phyloP scores from a whole-genome alignment of 345 rosid genomes.

The Barbarea vulgaris region DNA sequence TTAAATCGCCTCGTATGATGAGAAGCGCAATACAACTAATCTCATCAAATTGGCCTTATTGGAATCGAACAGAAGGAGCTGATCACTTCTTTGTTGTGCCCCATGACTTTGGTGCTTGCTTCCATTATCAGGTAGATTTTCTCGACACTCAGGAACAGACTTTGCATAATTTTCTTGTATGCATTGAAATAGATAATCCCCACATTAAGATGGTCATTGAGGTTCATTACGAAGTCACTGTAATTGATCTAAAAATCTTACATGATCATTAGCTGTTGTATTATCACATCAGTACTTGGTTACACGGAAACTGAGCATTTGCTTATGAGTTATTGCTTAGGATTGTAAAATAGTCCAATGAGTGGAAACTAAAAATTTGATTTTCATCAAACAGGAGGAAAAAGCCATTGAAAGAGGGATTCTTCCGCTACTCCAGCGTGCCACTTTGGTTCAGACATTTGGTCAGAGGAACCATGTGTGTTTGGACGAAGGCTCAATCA shows the following conservation, averaged over 20 bases:
- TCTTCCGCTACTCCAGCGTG: constrained; percentile 73
- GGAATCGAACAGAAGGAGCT: constrained; percentile 95
- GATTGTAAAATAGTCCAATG: neutral
- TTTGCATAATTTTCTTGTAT: neutral
- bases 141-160: neutral
- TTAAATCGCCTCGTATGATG: constrained; percentile 94
- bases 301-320: constrained; percentile 3
- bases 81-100: constrained; percentile 97
- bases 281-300: neutral
- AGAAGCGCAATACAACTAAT: constrained; percentile 87
- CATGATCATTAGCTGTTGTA: neutral
- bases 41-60: constrained; percentile 84
- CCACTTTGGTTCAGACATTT: constrained; percentile 93
- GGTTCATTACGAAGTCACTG: neutral
- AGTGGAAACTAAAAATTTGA: neutral
- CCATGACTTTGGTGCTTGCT: constrained; percentile 96
- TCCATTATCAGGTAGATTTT: constrained; percentile 73
- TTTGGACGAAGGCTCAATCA: constrained; percentile 86
- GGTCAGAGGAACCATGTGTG: constrained; percentile 96
- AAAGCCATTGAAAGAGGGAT: constrained; percentile 90
- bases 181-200: neutral
- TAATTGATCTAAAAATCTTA: neutral
- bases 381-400: constrained; percentile 65
- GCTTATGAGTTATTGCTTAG: neutral
- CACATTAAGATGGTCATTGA: neutral